A percentile compares a stretch with the other conserved stretches of the same genome.
These are phyloP conservation scores for Naganishia randhawae DNA, from an alignment of 768 basidiomycete genomes.

Conservation along the genomic window DNA sequence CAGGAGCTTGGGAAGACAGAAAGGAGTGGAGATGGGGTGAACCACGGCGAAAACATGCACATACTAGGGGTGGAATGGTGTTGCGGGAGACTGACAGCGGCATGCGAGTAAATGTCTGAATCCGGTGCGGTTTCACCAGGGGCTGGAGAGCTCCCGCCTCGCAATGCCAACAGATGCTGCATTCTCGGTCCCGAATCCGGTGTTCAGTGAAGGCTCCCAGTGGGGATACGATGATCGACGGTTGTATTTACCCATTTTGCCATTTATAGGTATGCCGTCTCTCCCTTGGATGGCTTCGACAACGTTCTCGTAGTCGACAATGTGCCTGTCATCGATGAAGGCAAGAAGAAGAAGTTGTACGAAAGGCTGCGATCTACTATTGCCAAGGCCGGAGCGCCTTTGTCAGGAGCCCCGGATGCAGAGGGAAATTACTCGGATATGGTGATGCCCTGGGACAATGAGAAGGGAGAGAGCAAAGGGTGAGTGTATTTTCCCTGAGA, in stretches of 20 bases:
- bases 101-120: no score
- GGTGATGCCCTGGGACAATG: constrained; percentile 81
- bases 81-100: no score
- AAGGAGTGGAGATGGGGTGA: background rate
- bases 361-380: constrained; percentile 80
- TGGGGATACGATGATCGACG: background rate
- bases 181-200: background rate
- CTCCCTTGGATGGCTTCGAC: constrained; percentile 61
- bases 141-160: no score
- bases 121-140: no score
- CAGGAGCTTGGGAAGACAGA: no score
- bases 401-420: constrained; percentile 55
- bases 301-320: constrained; percentile 89
- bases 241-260: background rate
- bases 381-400: constrained; percentile 68
- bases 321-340: constrained; percentile 80
- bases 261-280: constrained; percentile 19
- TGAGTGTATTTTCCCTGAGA: constrained; percentile 50
- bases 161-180: no score
- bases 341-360: constrained; percentile 75
- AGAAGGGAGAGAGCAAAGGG: constrained; percentile 86
- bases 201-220: background rate
- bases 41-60: no score
- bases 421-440: constrained; percentile 74
- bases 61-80: no score